Evolutionary conservation across 225 moss, liverwort and hornwort genomes (phyloP), one percentile per base, ranked within the genome.

Genomic region (Neckera pumila): DNA sequence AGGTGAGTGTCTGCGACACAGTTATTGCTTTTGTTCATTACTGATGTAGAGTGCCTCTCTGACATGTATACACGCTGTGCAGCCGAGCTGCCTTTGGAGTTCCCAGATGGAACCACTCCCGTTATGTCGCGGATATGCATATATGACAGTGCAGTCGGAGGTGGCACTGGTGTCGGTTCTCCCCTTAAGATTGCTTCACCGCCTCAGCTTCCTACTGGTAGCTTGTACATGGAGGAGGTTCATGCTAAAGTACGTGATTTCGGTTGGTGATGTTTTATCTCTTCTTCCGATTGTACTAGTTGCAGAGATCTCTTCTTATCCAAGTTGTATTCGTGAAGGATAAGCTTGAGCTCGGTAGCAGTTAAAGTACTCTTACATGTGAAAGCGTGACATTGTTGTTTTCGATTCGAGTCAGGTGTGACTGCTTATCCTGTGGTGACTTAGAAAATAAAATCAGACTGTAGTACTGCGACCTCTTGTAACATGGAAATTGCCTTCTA

Each of bases 61-160:
- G 89, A 92, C 82, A 71, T 84, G 73, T 47, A 65, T 57, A 31
- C 71, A 40, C 58, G 56, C 53, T 93, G 57, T 91, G 87, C 98
- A 98, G 98, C 98, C 84, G 98, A 98, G 91, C 92, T 97, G 92
- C 98, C 98, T 59, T 92, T 98, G 95, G 98, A 98, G 94, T 98
- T 98, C 84, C 97, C 98, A 80, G 98, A 98, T 91, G 98, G 98
- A 70, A 98, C 98, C 63, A 98, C 98, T 65, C 98, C 98, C 80
- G 98, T 98, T 17, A 97, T 98, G 97, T 98, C 98, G 69, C 96
- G 98, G 45, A 96, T 98, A 87, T 98, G 96, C 92, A 97, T 98
- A 63, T 98, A 96, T 89, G 98, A 96, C 90, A 95, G 96, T 91
- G 90, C 96, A 66, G 94, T 96, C 58, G 96, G 96, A 86, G 94